Percentiles rank a stretch among this genome's conserved stretches.
These are phyloP conservation scores for Papilionanthe hybrid DNA, from an alignment of 116 monocot species.

Conservation along the genomic window DNA sequence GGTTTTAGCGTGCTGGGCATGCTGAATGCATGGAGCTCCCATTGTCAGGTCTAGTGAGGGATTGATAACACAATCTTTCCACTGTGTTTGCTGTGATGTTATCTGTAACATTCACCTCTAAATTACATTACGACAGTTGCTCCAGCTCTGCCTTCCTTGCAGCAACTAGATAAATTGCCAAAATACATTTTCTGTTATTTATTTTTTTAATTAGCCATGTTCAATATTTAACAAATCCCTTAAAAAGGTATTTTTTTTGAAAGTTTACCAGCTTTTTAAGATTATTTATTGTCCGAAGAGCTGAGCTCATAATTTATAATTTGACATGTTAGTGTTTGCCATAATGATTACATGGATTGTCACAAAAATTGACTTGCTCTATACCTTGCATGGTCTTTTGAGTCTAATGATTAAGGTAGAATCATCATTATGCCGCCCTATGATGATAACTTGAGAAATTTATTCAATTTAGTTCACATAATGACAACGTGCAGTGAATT, in stretches of 20 bases:
- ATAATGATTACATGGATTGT: neutral
- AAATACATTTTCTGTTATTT: neutral
- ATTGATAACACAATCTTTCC: too few species aligned
- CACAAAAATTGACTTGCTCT: neutral
- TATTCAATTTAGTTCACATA: too few species aligned
- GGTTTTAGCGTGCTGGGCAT: too few species aligned
- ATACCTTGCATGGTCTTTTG: neutral
- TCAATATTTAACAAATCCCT: neutral
- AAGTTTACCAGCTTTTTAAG: neutral
- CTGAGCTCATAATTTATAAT: neutral
- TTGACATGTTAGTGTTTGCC: neutral
- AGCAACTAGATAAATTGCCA: neutral
- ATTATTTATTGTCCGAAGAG: neutral
- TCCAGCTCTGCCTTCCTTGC: neutral
- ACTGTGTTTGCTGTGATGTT: too few species aligned
- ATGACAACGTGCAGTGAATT: too few species aligned
- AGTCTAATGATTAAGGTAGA: too few species aligned
- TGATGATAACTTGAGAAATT: too few species aligned
- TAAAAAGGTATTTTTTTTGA: neutral
- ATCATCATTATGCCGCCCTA: too few species aligned
- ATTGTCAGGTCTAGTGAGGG: too few species aligned
- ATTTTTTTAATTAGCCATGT: neutral
- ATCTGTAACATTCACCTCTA: too few species aligned
- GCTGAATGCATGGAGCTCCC: too few species aligned
- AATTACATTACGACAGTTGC: too few species aligned